Base-by-base conservation (phyloP, 2,329 filamentous ascomycete genomes). In the Colletotrichum orchidophilum region DNA sequence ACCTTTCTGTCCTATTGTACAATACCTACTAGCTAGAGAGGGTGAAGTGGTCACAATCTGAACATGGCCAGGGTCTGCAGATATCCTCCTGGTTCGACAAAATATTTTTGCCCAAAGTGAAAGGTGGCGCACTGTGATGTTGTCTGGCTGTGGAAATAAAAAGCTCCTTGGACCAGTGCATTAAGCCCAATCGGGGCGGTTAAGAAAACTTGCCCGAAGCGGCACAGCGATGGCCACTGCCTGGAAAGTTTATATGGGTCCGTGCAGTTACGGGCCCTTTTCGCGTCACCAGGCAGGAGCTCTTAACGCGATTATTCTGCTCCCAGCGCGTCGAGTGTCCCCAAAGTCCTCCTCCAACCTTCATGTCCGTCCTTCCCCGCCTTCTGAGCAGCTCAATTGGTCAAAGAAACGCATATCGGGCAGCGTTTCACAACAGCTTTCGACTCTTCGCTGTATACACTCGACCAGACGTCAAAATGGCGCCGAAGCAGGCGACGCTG, bases 401-500 rank as follows among this genome's bases (percentile, higher is more conserved):
- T 66, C 49, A 26, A 49, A 61, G 63, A 58, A 63, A 59, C 55
- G 58, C 35, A 57, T 9, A 35, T 42, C 50, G 42, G 39, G 64
- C 60, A 62, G 57, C 61, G 21, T 62, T 9, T 58, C 52, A 35
- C 35, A 39, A 59, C 15, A 11, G 52, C 7, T 21, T 18, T 27
- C 70, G 58, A 66, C 18, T 58, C 24, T 55, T 57, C 46, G 39
- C 39, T 29, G 29, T 66, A 26, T 31, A 42, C 21, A 49, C 7
- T 57, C 64, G n/a, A 35, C 24, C 55, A n/a, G 12, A 29, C 24
- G 18, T 75, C 75, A 66, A 53, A 53, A 86, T 86, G 83, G 83
- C 85, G 75, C 84, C 84, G 53, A 95, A 94, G 80, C 94, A 97
- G 84, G 91, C 93, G 77, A 97, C 93, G 72, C 84, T 97, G 81